Evolutionary conservation across 2,329 filamentous ascomycete genomes (phyloP).

Genomic region (Coniochaeta prunicola): DNA sequence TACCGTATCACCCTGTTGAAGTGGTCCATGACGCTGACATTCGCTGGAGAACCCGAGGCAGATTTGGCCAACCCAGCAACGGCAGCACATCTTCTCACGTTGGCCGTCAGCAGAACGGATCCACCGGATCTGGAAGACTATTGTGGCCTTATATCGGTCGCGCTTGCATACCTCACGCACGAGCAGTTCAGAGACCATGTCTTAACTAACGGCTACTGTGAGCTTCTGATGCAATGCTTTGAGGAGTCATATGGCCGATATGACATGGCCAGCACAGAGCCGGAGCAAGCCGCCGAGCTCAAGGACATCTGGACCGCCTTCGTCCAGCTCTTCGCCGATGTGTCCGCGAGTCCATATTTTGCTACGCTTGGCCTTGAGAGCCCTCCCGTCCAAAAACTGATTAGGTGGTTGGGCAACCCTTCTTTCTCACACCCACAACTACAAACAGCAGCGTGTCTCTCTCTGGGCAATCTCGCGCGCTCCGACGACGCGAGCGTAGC

Average conservation of each 20-base stretch:
- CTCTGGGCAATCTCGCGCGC: constrained; percentile 54
- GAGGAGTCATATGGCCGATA: constrained; percentile 38
- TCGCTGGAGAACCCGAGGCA: constrained; percentile 35
- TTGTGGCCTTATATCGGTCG: constrained; percentile 40
- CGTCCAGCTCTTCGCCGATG: constrained; percentile 40
- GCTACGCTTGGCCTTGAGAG: constrained; percentile 26
- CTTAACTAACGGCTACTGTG: constrained; percentile 29
- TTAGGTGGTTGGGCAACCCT: constrained; percentile 30
- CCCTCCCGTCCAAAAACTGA: constrained; percentile 26
- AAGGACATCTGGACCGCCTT: constrained; percentile 42
- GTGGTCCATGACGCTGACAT: constrained; percentile 5
- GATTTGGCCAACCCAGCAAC: constrained; percentile 36
- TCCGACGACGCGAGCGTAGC: constrained; percentile 45
- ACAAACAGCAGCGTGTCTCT: constrained; percentile 51
- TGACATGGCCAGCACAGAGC: constrained; percentile 27
- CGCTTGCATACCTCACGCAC: constrained; percentile 48
- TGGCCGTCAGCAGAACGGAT: constrained; percentile 34
- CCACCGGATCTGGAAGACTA: constrained; percentile 48
- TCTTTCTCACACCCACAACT: constrained; percentile 30
- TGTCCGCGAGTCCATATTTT: constrained; percentile 37
- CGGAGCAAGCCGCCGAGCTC: constrained; percentile 38
- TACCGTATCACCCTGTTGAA: background rate
- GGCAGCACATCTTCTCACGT: constrained; percentile 38
- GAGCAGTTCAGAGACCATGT: constrained; percentile 42
- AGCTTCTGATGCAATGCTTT: constrained; percentile 40